Percentiles rank a stretch among this genome's conserved stretches.
These are phyloP conservation scores for Stephanocyclus meneghinianus DNA, from an alignment of 352 stramenopile species.

Conservation along the genomic window DNA sequence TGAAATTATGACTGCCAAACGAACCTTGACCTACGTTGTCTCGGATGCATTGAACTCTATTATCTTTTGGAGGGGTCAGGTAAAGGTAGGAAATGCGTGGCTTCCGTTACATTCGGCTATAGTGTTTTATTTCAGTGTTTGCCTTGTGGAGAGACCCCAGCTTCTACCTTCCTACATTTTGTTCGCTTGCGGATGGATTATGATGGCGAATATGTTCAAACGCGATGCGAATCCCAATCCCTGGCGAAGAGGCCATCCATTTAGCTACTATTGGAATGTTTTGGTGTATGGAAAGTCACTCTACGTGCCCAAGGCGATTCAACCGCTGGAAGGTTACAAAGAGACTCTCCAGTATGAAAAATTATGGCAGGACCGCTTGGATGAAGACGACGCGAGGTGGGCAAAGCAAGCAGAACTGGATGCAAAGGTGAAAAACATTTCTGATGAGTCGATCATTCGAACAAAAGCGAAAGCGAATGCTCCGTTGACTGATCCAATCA, in stretches of 20 bases:
- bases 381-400: constrained; percentile 48
- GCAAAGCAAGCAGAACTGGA: constrained; percentile 53
- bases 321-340: constrained; percentile 44
- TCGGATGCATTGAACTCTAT: constrained; percentile 61
- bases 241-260: constrained; percentile 54
- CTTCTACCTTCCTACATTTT: constrained; percentile 65
- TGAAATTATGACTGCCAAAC: constrained; percentile 66
- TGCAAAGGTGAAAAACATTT: constrained; percentile 58
- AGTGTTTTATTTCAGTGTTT: constrained; percentile 53
- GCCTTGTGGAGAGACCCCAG: constrained; percentile 65
- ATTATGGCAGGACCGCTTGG: constrained; percentile 53
- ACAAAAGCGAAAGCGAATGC: constrained; percentile 47
- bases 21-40: constrained; percentile 52
- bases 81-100: constrained; percentile 59
- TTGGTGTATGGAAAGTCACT: constrained; percentile 48
- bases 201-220: constrained; percentile 66
- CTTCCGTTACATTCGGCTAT: constrained; percentile 69
- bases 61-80: constrained; percentile 73
- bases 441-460: constrained; percentile 53
- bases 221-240: constrained; percentile 66
- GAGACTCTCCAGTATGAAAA: constrained; percentile 53
- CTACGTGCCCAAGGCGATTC: constrained; percentile 9
- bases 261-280: constrained; percentile 66
- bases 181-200: constrained; percentile 63
- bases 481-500: constrained; percentile 32